Conservation (phyloP, 306 rosid species). For the Castanea sativa region DNA sequence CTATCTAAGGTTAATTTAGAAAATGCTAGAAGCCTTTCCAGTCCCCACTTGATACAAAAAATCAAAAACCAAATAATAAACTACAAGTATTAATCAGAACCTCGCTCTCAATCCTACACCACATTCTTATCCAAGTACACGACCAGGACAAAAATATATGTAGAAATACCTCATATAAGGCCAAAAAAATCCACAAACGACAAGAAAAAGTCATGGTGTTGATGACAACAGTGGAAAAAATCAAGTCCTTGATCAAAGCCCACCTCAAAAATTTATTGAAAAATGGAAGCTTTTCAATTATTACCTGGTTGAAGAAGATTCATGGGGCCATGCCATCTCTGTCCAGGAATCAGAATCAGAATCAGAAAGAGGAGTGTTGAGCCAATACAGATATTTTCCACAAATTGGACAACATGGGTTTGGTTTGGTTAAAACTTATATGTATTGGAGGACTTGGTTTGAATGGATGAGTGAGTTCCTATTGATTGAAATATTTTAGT, state of each 20-base stretch:
- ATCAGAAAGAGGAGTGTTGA: neutral
- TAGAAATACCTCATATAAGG: neutral
- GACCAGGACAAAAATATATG: conserved; percentile 11
- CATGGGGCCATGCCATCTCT: conserved; percentile 9
- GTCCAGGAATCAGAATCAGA: neutral
- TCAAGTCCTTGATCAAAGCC: neutral
- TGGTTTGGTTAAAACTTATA: neutral
- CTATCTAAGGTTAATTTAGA: conserved; percentile 23
- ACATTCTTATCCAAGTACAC: conserved; percentile 27
- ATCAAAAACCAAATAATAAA: conserved; percentile 9
- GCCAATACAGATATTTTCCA: conserved; percentile 4
- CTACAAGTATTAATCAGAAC: conserved; percentile 12
- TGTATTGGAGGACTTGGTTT: neutral
- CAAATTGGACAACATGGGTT: neutral
- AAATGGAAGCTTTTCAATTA: neutral
- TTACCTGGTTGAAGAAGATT: conserved; percentile 6
- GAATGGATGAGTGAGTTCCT: neutral
- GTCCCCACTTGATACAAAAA: conserved; percentile 15
- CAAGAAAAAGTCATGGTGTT: neutral
- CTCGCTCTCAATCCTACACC: conserved; percentile 35
- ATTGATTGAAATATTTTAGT: neutral
- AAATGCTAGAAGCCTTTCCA: conserved; percentile 20
- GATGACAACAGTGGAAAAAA: neutral
- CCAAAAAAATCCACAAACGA: neutral
- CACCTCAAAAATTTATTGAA: neutral